phyloP scores from a whole-genome alignment of 2,329 filamentous ascomycete species.

The Apiospora saccharicola region DNA sequence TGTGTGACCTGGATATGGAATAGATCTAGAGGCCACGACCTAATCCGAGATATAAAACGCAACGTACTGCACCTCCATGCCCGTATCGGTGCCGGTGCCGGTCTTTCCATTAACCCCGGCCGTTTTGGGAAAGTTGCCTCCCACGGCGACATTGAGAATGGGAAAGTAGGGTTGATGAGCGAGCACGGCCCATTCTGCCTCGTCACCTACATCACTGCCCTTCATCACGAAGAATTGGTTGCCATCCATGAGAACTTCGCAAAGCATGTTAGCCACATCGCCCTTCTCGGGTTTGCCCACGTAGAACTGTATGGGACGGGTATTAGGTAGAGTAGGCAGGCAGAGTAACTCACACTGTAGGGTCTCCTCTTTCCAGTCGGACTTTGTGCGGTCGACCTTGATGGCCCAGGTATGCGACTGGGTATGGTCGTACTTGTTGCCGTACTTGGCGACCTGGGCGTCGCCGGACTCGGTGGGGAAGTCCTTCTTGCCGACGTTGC shows the following conservation, averaged over 20 bases:
- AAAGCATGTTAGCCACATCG: not conserved
- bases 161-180: slow-evolving; percentile 58
- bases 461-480: slow-evolving; percentile 54
- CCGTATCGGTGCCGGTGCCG: slow-evolving; percentile 40
- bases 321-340: too few relatives aligned
- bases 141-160: slow-evolving; percentile 63
- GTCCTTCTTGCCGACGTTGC: slow-evolving; percentile 50
- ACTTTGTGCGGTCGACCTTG: slow-evolving; percentile 55
- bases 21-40: too few relatives aligned
- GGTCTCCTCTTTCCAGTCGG: slow-evolving; percentile 55
- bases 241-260: not conserved
- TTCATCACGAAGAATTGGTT: slow-evolving; percentile 42
- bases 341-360: slow-evolving; percentile 39
- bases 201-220: slow-evolving; percentile 52
- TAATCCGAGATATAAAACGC: slow-evolving; percentile 34
- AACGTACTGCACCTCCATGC: slow-evolving; percentile 44
- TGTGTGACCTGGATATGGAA: too few relatives aligned
- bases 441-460: slow-evolving; percentile 45
- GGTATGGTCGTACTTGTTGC: not conserved
- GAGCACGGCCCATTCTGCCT: slow-evolving; percentile 56
- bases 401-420: slow-evolving; percentile 59
- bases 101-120: slow-evolving; percentile 38
- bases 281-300: slow-evolving; percentile 45
- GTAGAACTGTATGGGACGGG: slow-evolving; percentile 35
- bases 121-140: slow-evolving; percentile 53